Base-by-base conservation (phyloP, 2,329 filamentous ascomycete genomes). In the Grosmannia penicillata region DNA sequence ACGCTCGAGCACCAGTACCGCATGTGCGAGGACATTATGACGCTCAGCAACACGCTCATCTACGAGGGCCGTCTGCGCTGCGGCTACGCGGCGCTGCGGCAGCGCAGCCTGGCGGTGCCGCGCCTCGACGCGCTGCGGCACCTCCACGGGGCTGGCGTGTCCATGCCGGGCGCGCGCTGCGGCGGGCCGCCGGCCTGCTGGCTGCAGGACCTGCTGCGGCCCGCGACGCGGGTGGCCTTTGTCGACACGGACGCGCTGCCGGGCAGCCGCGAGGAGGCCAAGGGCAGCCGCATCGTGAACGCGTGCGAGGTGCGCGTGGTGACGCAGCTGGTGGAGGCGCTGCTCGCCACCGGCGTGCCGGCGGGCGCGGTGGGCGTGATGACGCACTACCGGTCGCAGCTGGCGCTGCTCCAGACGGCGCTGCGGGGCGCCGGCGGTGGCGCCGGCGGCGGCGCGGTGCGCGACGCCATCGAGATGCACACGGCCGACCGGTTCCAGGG, bases 11-110 rank as follows among this genome's bases (percentile, higher is more conserved):
- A 95, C 51, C 91, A 98, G 55, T 98, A 98, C 54, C 84, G 91
- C 44, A 98, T 98, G 91, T 94, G 85, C 51, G 82, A 91, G 48
- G 91, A 98, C 44, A 82, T 98, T 43, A 96, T 96, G 89, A 71
- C 79, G 3, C 70, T 98, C 13, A 93, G 85, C 45, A 98, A 95
- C 56, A 82, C 74, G 1, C 70, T 98, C 40, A 95, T 98, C 50
- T 98, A 98, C 60, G 68, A 78, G n/a, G 89, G 87, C 5, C 74
- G 78, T 26, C 69, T 98, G 27, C 89, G 91, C 51, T 98, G 91
- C 53, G 91, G 91, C 19, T 93, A 78, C 5, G 68, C 80, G 33
- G 66, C 71, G 37, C 75, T 96, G 10, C 82, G 85, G 10, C 64
- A 65, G 25, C 74, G 74, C 27, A 78, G 73, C 33, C 67, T 96